Percentiles rank a stretch among this genome's conserved stretches.
phyloP scores from a whole-genome alignment of 306 rosid genomes.

The Geum urbanum region DNA sequence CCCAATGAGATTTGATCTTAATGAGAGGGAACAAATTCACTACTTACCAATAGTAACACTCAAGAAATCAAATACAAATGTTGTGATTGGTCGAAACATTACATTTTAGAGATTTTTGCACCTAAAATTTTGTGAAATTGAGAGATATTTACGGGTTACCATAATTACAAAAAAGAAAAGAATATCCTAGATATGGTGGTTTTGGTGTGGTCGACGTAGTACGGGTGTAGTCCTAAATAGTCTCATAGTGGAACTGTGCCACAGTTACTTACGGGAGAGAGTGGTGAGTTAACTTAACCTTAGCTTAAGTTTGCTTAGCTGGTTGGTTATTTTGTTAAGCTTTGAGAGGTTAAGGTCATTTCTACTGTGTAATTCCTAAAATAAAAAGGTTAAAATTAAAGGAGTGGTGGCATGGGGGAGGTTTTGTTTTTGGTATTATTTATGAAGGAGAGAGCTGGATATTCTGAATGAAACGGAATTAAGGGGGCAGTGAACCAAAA shows the following conservation, averaged over 20 bases:
- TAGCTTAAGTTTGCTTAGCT: not conserved
- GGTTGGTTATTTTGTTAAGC: not conserved
- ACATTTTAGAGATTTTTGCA: not conserved
- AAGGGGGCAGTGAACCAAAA: not conserved
- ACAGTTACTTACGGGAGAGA: not conserved
- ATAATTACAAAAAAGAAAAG: not conserved
- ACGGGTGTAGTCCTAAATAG: constrained; percentile 5
- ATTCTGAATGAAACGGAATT: constrained; percentile 3
- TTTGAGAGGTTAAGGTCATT: not conserved
- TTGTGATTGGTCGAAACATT: not conserved
- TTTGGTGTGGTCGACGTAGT: not conserved
- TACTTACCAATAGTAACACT: not conserved
- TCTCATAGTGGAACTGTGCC: not conserved
- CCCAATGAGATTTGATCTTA: constrained; percentile 12
- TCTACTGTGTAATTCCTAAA: not conserved
- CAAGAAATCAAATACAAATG: not conserved
- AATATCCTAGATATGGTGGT: not conserved
- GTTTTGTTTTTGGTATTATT: not conserved
- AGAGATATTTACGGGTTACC: not conserved
- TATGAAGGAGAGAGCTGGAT: not conserved
- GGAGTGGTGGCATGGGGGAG: not conserved
- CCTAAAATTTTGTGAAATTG: not conserved
- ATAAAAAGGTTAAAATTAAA: not conserved
- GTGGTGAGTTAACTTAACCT: not conserved
- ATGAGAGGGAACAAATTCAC: not conserved